Evolutionary conservation across 176 grass and related monocot genomes (phyloP).

Genomic region (Aechmea fasciata): DNA sequence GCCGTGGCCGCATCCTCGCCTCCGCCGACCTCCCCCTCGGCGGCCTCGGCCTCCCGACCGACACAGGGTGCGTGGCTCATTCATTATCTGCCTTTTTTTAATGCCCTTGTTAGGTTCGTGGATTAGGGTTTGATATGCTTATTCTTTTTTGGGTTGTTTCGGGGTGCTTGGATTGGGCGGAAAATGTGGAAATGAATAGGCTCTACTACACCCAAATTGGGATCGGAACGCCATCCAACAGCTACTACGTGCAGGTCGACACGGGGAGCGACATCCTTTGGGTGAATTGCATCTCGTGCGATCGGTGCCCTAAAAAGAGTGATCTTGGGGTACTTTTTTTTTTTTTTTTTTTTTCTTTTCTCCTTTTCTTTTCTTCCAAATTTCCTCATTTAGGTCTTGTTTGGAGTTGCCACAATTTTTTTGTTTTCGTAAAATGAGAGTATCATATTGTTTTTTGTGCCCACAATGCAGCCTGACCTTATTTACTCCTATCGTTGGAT

Average conservation of each 20-base stretch:
- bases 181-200: slow-evolving; percentile 16
- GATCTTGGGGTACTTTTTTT: slow-evolving; percentile 54
- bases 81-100: neutral
- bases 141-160: neutral
- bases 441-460: too few relatives aligned
- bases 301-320: slow-evolving; percentile 64
- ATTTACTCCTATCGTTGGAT: too few relatives aligned
- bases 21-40: slow-evolving; percentile 43
- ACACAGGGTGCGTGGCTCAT: neutral
- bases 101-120: neutral
- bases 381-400: neutral
- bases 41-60: slow-evolving; percentile 23
- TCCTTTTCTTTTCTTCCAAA: neutral
- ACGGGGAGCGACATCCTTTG: slow-evolving; percentile 92
- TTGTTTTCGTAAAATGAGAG: too few relatives aligned
- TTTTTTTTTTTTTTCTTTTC: neutral
- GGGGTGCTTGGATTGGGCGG: neutral
- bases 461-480: too few relatives aligned
- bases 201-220: slow-evolving; percentile 72
- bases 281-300: slow-evolving; percentile 92
- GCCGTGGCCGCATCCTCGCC: slow-evolving; percentile 44
- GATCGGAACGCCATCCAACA: slow-evolving; percentile 64
- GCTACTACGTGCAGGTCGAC: slow-evolving; percentile 94
- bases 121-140: neutral
- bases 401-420: too few relatives aligned